Percentiles rank a stretch among this genome's conserved stretches.
Evolutionary conservation across 768 basidiomycete genomes (phyloP).

Genomic region (Tephrocybe sp.): DNA sequence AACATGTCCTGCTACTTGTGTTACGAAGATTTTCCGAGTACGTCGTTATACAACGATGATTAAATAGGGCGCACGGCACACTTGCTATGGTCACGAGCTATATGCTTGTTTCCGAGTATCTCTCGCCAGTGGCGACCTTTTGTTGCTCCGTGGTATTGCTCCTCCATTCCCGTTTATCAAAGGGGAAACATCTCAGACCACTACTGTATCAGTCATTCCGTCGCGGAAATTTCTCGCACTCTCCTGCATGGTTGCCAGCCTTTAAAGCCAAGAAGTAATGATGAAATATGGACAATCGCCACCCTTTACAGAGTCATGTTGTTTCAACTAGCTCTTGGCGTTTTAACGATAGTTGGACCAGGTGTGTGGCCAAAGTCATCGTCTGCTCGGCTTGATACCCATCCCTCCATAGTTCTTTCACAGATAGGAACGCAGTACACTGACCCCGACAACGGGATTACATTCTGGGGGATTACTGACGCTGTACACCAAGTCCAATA

Average conservation of each 20-base stretch:
- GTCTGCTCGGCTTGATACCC: not conserved
- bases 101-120: constrained; percentile 22
- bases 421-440: constrained; percentile 44
- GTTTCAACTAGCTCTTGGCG: constrained; percentile 28
- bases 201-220: constrained; percentile 12
- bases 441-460: constrained; percentile 57
- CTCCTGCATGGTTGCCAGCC: constrained; percentile 5
- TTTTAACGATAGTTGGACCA: constrained; percentile 40
- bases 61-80: not conserved
- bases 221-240: constrained; percentile 28
- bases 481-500: constrained; percentile 41
- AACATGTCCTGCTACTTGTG: constrained; percentile 6
- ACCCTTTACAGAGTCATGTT: constrained; percentile 29
- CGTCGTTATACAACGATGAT: not conserved
- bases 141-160: constrained; percentile 8
- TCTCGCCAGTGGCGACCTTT: constrained; percentile 4
- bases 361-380: constrained; percentile 27
- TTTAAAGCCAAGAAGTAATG: constrained; percentile 19
- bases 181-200: constrained; percentile 13
- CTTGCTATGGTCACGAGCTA: constrained; percentile 18
- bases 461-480: constrained; percentile 47
- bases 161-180: constrained; percentile 11
- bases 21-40: constrained; percentile 17
- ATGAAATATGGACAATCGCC: constrained; percentile 4
- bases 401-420: constrained; percentile 32